These are phyloP conservation scores for Pholiota microspora DNA, from an alignment of 768 basidiomycete genomes.

Conservation along the genomic window DNA sequence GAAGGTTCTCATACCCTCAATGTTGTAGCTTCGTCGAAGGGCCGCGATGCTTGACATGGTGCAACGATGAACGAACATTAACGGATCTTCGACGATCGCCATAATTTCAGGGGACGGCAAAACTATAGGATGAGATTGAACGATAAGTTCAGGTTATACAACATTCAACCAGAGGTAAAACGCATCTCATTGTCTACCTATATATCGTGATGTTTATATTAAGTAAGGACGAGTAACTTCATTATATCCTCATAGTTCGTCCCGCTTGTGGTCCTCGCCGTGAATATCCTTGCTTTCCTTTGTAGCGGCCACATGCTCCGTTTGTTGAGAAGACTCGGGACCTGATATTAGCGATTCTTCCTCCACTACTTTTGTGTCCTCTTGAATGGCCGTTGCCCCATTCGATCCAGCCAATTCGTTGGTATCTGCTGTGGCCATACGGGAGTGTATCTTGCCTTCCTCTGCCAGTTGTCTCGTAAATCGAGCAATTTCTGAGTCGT, in stretches of 20 bases:
- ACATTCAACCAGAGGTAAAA: too few species aligned
- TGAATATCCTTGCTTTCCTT: not conserved
- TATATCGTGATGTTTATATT: too few species aligned
- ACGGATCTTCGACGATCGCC: too few species aligned
- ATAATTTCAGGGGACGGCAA: too few species aligned
- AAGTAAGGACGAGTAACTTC: slow-evolving; percentile 2
- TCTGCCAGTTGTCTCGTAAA: slow-evolving; percentile 75
- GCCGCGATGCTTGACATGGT: too few species aligned
- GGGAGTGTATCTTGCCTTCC: slow-evolving; percentile 66
- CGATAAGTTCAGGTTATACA: too few species aligned
- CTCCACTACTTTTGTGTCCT: not conserved
- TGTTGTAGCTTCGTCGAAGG: too few species aligned
- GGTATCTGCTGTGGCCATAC: slow-evolving; percentile 64
- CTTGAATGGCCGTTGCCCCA: not conserved
- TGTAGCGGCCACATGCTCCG: not conserved
- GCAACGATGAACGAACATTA: too few species aligned
- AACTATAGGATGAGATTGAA: too few species aligned
- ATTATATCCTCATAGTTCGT: slow-evolving; percentile 14
- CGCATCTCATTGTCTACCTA: too few species aligned
- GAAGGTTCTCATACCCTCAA: too few species aligned
- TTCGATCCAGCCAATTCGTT: slow-evolving; percentile 55
- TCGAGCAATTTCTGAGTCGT: slow-evolving; percentile 85
- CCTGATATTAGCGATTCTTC: not conserved
- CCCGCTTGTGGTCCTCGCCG: slow-evolving; percentile 10
- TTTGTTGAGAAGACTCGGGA: not conserved